These are phyloP conservation scores for Suillus spraguei DNA, from an alignment of 768 basidiomycete genomes.

Conservation along the genomic window DNA sequence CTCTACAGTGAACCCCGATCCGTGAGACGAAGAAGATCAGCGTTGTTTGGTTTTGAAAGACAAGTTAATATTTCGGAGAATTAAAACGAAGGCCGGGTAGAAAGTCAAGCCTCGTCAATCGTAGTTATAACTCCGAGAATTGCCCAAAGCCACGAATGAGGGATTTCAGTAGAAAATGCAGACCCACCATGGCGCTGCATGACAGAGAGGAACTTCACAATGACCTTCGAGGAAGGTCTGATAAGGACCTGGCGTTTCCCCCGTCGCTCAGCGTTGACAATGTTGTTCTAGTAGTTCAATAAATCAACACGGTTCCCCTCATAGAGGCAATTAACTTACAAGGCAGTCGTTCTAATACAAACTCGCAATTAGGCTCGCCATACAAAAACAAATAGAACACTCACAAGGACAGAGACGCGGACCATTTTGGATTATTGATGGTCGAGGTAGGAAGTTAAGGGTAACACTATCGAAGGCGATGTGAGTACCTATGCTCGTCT, in stretches of 20 bases:
- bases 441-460: slow-evolving; percentile 16
- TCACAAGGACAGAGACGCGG: slow-evolving; percentile 79
- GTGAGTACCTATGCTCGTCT: slow-evolving; percentile 61
- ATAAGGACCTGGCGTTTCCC: slow-evolving; percentile 99
- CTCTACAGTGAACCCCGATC: slow-evolving; percentile 37
- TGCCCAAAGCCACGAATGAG: slow-evolving; percentile 39
- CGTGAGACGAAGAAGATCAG: slow-evolving; percentile 19
- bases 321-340: slow-evolving; percentile 30
- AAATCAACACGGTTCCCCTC: neutral
- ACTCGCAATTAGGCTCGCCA: neutral
- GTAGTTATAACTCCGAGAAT: slow-evolving; percentile 85
- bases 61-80: slow-evolving; percentile 68
- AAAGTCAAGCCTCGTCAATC: slow-evolving; percentile 56
- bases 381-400: slow-evolving; percentile 21
- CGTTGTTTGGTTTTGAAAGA: slow-evolving; percentile 67
- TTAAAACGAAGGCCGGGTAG: slow-evolving; percentile 84
- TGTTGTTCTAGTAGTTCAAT: slow-evolving; percentile 75
- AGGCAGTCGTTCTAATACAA: slow-evolving; percentile 58
- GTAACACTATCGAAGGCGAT: slow-evolving; percentile 28
- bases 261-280: slow-evolving; percentile 99
- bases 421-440: slow-evolving; percentile 61
- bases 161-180: slow-evolving; percentile 1
- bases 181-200: slow-evolving; percentile 97
- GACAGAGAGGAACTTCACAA: slow-evolving; percentile 96
- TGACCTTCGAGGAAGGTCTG: slow-evolving; percentile 96